These are phyloP conservation scores for Kalmanozyma brasiliensis DNA, from an alignment of 1,284 basidiomycete genomes.

Conservation along the genomic window DNA sequence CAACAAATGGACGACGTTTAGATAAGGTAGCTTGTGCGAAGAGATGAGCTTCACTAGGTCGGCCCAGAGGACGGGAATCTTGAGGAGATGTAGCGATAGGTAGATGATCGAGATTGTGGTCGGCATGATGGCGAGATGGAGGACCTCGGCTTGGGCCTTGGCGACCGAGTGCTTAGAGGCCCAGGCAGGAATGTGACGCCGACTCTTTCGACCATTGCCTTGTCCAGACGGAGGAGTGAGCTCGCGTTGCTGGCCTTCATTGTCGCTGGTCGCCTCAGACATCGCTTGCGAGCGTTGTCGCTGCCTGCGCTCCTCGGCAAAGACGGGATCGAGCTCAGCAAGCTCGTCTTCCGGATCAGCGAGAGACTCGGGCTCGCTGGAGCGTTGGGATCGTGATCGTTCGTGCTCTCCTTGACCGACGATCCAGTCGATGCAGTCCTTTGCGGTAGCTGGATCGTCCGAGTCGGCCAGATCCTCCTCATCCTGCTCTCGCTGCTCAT, in stretches of 20 bases:
- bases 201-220: slow-evolving; percentile 2
- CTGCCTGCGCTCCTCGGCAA: slow-evolving; percentile 35
- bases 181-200: slow-evolving; percentile 28
- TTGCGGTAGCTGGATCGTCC: slow-evolving; percentile 31
- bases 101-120: slow-evolving; percentile 55
- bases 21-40: slow-evolving; percentile 80
- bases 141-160: slow-evolving; percentile 24
- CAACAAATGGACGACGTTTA: slow-evolving; percentile 77
- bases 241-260: background rate
- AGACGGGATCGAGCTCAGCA: slow-evolving; percentile 44
- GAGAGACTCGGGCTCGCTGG: slow-evolving; percentile 28
- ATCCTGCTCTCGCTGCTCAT: slow-evolving; percentile 1
- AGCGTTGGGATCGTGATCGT: slow-evolving; percentile 14
- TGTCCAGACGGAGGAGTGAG: background rate
- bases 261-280: background rate
- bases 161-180: slow-evolving; percentile 27
- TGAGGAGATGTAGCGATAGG: slow-evolving; percentile 46
- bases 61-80: slow-evolving; percentile 52
- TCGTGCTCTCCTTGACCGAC: slow-evolving; percentile 24
- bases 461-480: slow-evolving; percentile 15
- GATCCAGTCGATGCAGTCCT: slow-evolving; percentile 39
- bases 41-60: slow-evolving; percentile 72
- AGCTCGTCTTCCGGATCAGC: slow-evolving; percentile 44
- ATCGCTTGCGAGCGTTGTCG: slow-evolving; percentile 17
- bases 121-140: slow-evolving; percentile 35